Percentiles rank a stretch among this genome's conserved stretches.
Conservation (phyloP, 2,329 filamentous ascomycete genomes). For the Fusarium pseudograminearum region DNA sequence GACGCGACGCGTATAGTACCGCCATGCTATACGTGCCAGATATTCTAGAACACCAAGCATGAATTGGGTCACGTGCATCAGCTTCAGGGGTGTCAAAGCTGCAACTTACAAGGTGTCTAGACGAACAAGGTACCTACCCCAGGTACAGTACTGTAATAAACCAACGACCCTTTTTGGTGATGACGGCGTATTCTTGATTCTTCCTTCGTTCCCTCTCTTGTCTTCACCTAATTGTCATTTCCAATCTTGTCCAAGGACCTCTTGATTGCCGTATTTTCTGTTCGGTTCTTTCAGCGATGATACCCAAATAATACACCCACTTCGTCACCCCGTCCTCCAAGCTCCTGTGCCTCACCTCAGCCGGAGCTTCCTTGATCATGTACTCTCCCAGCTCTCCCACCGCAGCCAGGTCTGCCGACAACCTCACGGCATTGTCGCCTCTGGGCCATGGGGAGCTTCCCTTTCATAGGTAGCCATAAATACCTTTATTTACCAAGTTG, state of each 20-base stretch:
- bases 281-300: slow-evolving; percentile 57
- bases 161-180: slow-evolving; percentile 35
- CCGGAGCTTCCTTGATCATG: slow-evolving; percentile 60
- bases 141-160: slow-evolving; percentile 24
- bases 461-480: slow-evolving; percentile 66
- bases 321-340: slow-evolving; percentile 52
- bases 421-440: slow-evolving; percentile 66
- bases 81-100: slow-evolving; percentile 30
- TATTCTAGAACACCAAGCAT: neutral
- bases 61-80: slow-evolving; percentile 31
- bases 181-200: slow-evolving; percentile 42
- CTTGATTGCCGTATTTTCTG: slow-evolving; percentile 27
- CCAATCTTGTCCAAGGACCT: slow-evolving; percentile 13
- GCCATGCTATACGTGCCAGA: slow-evolving; percentile 15
- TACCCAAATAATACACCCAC: slow-evolving; percentile 59
- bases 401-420: slow-evolving; percentile 75
- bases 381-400: slow-evolving; percentile 65
- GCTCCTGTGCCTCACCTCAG: slow-evolving; percentile 39
- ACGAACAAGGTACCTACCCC: slow-evolving; percentile 23
- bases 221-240: slow-evolving; percentile 38
- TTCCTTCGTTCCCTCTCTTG: slow-evolving; percentile 17
- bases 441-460: slow-evolving; percentile 66
- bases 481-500: neutral
- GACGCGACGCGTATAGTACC: slow-evolving; percentile 44
- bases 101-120: slow-evolving; percentile 42